Conservation (phyloP, 306 rosid species). For the Rosa rugosa region DNA sequence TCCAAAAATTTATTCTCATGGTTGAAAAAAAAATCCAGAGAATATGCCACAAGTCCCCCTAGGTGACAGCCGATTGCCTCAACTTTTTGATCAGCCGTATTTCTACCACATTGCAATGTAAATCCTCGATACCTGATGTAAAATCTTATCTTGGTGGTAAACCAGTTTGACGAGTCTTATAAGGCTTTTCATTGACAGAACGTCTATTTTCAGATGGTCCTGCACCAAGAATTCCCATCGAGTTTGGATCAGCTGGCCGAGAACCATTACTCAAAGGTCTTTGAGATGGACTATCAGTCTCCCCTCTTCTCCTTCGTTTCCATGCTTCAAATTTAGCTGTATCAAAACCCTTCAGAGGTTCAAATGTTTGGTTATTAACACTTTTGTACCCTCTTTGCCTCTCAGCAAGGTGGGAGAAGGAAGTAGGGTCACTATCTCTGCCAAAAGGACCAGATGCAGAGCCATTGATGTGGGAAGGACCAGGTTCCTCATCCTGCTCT, state of each 20-base stretch:
- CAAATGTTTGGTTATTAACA: slow-evolving; percentile 46
- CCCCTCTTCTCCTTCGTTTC: slow-evolving; percentile 85
- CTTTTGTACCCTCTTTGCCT: slow-evolving; percentile 64
- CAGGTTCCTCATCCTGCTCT: slow-evolving; percentile 75
- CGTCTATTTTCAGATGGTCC: slow-evolving; percentile 79
- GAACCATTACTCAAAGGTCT: slow-evolving; percentile 54
- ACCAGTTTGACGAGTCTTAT: slow-evolving; percentile 62
- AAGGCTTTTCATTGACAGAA: slow-evolving; percentile 57
- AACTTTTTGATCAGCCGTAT: slow-evolving; percentile 42
- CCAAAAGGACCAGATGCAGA: slow-evolving; percentile 54
- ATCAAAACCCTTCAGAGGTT: slow-evolving; percentile 51
- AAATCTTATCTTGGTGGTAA: slow-evolving; percentile 68
- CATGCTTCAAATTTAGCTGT: slow-evolving; percentile 79
- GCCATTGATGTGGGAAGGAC: slow-evolving; percentile 75
- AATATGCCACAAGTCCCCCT: slow-evolving; percentile 43
- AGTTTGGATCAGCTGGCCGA: slow-evolving; percentile 62
- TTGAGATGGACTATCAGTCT: slow-evolving; percentile 61
- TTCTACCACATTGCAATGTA: slow-evolving; percentile 24
- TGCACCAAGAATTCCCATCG: slow-evolving; percentile 96
- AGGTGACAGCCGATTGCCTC: slow-evolving; percentile 39
- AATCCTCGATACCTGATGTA: slow-evolving; percentile 45
- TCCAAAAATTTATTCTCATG: slow-evolving; percentile 65
- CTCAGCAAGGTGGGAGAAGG: slow-evolving; percentile 47
- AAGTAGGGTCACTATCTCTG: slow-evolving; percentile 50
- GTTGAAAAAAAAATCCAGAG: slow-evolving; percentile 59